Conservation (phyloP, 108 stramenopile genomes). For the Schizochytrium sp. region DNA sequence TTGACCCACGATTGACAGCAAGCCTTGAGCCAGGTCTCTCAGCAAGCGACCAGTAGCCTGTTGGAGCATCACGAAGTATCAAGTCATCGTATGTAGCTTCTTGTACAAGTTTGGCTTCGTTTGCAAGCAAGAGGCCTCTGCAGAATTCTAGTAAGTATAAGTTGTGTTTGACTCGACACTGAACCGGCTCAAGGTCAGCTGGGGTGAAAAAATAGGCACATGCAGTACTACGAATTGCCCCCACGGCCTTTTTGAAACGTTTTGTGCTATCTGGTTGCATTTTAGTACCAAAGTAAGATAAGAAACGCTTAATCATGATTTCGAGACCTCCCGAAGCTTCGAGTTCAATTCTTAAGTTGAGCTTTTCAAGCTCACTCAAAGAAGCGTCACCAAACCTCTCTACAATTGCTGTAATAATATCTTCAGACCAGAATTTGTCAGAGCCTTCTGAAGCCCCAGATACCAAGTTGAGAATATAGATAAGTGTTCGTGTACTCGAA, state of each 20-base stretch:
- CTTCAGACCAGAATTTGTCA: constrained; percentile 59
- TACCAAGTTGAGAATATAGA: constrained; percentile 61
- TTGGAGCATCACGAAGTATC: constrained; percentile 31
- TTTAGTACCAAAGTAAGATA: constrained; percentile 35
- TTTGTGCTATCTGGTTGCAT: not conserved
- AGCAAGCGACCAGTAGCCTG: constrained; percentile 63
- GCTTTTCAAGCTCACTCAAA: constrained; percentile 36
- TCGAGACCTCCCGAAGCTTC: constrained; percentile 46
- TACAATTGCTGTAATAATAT: constrained; percentile 55
- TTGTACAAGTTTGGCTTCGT: constrained; percentile 6
- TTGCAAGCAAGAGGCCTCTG: constrained; percentile 41
- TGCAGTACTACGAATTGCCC: constrained; percentile 31
- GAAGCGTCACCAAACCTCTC: constrained; percentile 53
- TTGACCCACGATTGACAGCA: constrained; percentile 71
- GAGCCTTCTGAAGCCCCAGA: constrained; percentile 57
- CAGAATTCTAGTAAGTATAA: constrained; percentile 57
- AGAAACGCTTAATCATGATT: constrained; percentile 42
- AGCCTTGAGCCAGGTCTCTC: constrained; percentile 70
- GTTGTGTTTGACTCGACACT: constrained; percentile 65
- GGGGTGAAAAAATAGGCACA: constrained; percentile 66
- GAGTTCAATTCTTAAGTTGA: constrained; percentile 10
- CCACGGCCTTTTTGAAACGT: not conserved
- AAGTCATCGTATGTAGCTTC: constrained; percentile 38
- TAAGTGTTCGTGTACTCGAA: constrained; percentile 57
- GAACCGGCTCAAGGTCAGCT: constrained; percentile 56